phyloP scores from a whole-genome alignment of 805 yeast genomes.

The Komagataella pseudopastoris region DNA sequence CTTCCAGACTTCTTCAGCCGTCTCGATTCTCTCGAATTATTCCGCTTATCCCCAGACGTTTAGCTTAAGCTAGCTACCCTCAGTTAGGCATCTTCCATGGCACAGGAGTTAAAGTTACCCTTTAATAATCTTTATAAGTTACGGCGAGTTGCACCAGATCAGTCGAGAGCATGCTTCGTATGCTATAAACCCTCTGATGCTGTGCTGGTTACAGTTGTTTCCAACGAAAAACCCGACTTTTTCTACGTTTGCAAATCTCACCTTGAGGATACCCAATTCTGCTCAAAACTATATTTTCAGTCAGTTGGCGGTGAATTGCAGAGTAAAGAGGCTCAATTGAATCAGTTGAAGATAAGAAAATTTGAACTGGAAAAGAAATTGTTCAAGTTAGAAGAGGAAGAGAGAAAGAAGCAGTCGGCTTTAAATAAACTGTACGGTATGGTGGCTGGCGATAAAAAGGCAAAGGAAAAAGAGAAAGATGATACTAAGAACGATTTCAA shows the following conservation, averaged over 20 bases:
- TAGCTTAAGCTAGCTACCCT: background rate
- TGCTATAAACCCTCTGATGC: conserved; percentile 35
- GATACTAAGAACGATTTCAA: conserved; percentile 2
- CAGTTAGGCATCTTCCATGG: background rate
- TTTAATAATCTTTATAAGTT: conserved; percentile 21
- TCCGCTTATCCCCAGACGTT: background rate
- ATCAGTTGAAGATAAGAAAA: background rate
- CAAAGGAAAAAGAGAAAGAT: conserved; percentile 1
- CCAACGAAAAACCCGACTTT: conserved; percentile 29
- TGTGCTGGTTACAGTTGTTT: conserved; percentile 29
- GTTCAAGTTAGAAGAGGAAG: conserved; percentile 18
- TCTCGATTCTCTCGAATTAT: background rate
- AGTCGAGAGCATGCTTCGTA: conserved; percentile 30
- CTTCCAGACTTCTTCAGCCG: background rate
- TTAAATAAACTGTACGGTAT: conserved; percentile 7
- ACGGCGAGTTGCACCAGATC: conserved; percentile 26
- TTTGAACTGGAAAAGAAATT: conserved; percentile 18
- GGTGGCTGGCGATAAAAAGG: conserved; percentile 10
- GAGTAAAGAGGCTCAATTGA: conserved; percentile 7
- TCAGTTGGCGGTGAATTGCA: conserved; percentile 13
- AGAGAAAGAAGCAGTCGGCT: conserved; percentile 10
- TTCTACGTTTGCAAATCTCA: conserved; percentile 38
- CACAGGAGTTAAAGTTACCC: conserved; percentile 9
- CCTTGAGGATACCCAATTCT: conserved; percentile 30
- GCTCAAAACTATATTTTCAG: conserved; percentile 21